Percentiles rank a stretch among this genome's conserved stretches.
phyloP scores from a whole-genome alignment of 2,329 filamentous ascomycete species.

The Myriosclerotinia curreyana region DNA sequence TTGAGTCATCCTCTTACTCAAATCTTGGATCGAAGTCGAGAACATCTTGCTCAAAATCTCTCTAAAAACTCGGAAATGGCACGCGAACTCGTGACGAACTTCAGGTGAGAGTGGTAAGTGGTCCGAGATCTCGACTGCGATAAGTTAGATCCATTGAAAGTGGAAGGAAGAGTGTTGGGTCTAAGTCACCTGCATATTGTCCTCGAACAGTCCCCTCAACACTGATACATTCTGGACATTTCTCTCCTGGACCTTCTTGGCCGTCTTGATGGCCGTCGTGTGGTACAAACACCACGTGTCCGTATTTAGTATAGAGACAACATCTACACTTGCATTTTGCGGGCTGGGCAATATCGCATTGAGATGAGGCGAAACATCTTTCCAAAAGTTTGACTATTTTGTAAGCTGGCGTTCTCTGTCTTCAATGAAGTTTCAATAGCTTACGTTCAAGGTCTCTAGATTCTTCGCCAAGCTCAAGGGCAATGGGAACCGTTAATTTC shows the following conservation, averaged over 20 bases:
- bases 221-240: neutral
- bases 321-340: neutral
- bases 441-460: slow-evolving; percentile 8
- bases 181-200: neutral
- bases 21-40: neutral
- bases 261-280: neutral
- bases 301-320: neutral
- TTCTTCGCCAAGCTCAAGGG: neutral
- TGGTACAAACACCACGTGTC: neutral
- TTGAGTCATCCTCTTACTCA: neutral
- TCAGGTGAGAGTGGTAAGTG: neutral
- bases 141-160: neutral
- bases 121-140: neutral
- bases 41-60: slow-evolving; percentile 2
- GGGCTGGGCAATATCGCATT: slow-evolving; percentile 7
- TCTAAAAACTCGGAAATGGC: neutral
- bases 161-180: neutral
- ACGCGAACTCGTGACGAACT: neutral
- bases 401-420: neutral
- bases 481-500: neutral
- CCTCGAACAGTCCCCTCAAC: slow-evolving; percentile 6
- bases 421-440: no score
- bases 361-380: neutral
- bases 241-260: neutral
- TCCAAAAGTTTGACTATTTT: neutral